These are phyloP conservation scores for Blastobotrys robertii DNA, from an alignment of 805 yeast species.

Conservation along the genomic window DNA sequence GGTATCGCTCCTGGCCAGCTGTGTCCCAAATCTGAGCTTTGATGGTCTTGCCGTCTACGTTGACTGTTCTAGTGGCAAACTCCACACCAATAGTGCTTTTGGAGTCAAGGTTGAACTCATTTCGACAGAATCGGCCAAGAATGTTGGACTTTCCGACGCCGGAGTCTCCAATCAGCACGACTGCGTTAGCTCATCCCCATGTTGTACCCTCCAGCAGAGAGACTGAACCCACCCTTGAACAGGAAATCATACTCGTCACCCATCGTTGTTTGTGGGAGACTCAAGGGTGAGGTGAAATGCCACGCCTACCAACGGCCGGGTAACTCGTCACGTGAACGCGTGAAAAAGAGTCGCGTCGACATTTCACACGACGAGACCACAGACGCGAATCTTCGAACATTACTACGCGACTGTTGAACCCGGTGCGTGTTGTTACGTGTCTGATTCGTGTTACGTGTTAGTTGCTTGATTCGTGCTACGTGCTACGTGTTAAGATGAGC, in stretches of 20 bases:
- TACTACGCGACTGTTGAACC: no score
- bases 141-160: conserved; percentile 96
- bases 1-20: conserved; percentile 97
- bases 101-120: conserved; percentile 90
- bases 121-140: conserved; percentile 85
- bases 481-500: neutral
- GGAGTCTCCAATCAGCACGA: conserved; percentile 93
- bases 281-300: no score
- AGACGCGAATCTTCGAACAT: no score
- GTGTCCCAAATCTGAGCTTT: conserved; percentile 99
- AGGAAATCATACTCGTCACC: conserved; percentile 83
- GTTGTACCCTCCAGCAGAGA: neutral
- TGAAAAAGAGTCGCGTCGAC: no score
- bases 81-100: conserved; percentile 97
- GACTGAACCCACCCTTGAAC: conserved; percentile 47
- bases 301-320: no score
- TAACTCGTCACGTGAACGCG: no score
- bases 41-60: conserved; percentile 90
- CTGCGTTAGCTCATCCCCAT: conserved; percentile 24
- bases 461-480: neutral
- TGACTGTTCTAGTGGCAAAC: conserved; percentile 92
- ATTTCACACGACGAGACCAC: no score
- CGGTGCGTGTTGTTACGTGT: no score
- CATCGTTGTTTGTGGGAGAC: conserved; percentile 18
- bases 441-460: neutral